These are phyloP conservation scores for Beauveria sp. DNA, from an alignment of 2,329 filamentous ascomycete genomes.

Conservation along the genomic window DNA sequence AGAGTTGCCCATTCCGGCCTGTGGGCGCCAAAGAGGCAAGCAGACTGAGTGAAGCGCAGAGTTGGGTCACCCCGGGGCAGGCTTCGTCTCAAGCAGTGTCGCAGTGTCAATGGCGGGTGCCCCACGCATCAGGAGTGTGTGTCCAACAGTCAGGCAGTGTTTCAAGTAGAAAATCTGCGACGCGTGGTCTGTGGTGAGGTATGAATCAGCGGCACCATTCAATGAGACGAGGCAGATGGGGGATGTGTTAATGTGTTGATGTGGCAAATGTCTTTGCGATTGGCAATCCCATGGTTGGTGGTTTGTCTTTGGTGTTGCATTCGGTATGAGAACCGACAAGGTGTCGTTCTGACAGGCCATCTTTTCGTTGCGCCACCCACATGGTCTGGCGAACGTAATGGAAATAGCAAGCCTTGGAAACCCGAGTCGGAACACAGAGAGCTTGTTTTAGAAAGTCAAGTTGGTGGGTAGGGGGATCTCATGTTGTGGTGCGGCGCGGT, in stretches of 20 bases:
- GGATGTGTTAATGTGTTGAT: background rate
- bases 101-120: background rate
- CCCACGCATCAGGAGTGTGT: constrained; percentile 7
- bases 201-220: background rate
- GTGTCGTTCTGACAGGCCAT: background rate
- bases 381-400: background rate
- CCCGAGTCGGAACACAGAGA: background rate
- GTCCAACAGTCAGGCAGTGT: constrained; percentile 2
- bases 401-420: background rate
- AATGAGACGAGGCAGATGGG: background rate
- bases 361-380: no score
- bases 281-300: background rate
- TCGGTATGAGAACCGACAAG: background rate
- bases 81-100: constrained; percentile 7
- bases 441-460: background rate
- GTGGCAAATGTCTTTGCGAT: background rate
- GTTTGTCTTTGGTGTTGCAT: background rate
- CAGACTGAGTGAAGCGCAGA: background rate
- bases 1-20: background rate
- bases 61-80: background rate
- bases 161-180: constrained; percentile 10
- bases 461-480: background rate
- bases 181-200: background rate
- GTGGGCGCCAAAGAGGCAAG: background rate
- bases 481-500: background rate